Evolutionary conservation across 2,329 filamentous ascomycete genomes (phyloP).

Genomic region (Cercospora berteroae): DNA sequence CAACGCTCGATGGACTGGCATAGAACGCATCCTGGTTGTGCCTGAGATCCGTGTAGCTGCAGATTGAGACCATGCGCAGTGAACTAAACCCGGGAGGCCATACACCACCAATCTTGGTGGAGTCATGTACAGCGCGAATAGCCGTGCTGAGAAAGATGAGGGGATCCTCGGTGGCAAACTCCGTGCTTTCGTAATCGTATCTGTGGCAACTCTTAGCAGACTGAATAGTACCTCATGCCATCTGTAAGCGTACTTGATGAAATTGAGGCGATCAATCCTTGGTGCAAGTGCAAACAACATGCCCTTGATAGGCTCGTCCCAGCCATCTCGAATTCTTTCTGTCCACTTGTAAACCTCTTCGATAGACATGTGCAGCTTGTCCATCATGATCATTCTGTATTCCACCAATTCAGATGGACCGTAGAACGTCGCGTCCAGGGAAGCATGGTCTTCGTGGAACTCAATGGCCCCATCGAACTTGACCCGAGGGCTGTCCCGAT

Average conservation of each 20-base stretch:
- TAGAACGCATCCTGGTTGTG: constrained; percentile 23
- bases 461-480: no score
- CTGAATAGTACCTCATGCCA: no score
- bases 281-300: constrained; percentile 20
- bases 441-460: constrained; percentile 4
- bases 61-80: constrained; percentile 20
- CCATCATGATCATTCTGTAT: constrained; percentile 11
- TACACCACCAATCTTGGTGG: neutral
- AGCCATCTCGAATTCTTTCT: constrained; percentile 10
- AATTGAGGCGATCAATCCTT: constrained; percentile 18
- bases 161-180: constrained; percentile 1
- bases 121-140: neutral
- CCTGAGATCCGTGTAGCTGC: constrained; percentile 12
- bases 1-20: constrained; percentile 11
- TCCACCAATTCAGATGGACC: constrained; percentile 1
- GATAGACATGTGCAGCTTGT: constrained; percentile 7
- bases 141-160: neutral
- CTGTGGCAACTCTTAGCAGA: neutral
- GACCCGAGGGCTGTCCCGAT: no score
- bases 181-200: constrained; percentile 1
- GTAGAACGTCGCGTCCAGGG: constrained; percentile 9
- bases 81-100: constrained; percentile 22
- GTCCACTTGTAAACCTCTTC: constrained; percentile 10
- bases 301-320: constrained; percentile 22
- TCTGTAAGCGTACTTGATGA: constrained; percentile 10